A percentile compares a stretch with the other conserved stretches of the same genome.
These are phyloP conservation scores for Leccinum obscurum DNA, from an alignment of 768 basidiomycete genomes.

Conservation along the genomic window DNA sequence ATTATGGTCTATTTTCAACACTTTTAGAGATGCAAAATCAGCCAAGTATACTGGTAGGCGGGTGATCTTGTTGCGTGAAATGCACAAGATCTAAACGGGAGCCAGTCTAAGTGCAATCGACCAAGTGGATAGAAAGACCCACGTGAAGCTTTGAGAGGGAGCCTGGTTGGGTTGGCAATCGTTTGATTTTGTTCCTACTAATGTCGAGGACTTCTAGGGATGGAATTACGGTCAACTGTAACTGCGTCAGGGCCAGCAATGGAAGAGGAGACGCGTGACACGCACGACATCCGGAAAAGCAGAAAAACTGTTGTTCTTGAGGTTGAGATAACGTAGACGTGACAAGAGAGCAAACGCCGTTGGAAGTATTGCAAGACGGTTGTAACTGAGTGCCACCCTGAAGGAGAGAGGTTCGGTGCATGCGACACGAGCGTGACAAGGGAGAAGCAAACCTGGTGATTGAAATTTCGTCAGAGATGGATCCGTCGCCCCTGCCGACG, in stretches of 20 bases:
- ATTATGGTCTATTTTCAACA: constrained; percentile 88
- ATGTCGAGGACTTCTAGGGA: constrained; percentile 94
- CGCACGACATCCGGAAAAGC: constrained; percentile 86
- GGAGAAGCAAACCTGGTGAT: constrained; percentile 57
- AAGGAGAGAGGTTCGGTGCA: not conserved
- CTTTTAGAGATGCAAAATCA: constrained; percentile 67
- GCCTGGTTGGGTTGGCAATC: constrained; percentile 78
- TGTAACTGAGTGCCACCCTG: constrained; percentile 87
- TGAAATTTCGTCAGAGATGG: constrained; percentile 46
- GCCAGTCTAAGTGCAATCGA: constrained; percentile 1
- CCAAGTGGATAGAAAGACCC: constrained; percentile 20
- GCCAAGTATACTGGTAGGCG: constrained; percentile 77
- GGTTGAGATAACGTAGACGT: constrained; percentile 79
- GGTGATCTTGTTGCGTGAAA: constrained; percentile 82
- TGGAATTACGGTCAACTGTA: constrained; percentile 78
- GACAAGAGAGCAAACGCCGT: constrained; percentile 70
- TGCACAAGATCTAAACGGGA: constrained; percentile 67
- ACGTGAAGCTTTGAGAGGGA: constrained; percentile 76
- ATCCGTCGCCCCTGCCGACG: constrained; percentile 46
- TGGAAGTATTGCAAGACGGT: constrained; percentile 77
- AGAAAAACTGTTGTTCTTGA: constrained; percentile 81
- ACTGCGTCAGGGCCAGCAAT: constrained; percentile 11
- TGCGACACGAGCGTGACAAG: constrained; percentile 9
- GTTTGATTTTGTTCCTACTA: constrained; percentile 86
- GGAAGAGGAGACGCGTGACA: constrained; percentile 19